Percentiles rank a stretch among this genome's conserved stretches.
Evolutionary conservation across 2,329 filamentous ascomycete genomes (phyloP).

Genomic region (Fusarium lateritium): DNA sequence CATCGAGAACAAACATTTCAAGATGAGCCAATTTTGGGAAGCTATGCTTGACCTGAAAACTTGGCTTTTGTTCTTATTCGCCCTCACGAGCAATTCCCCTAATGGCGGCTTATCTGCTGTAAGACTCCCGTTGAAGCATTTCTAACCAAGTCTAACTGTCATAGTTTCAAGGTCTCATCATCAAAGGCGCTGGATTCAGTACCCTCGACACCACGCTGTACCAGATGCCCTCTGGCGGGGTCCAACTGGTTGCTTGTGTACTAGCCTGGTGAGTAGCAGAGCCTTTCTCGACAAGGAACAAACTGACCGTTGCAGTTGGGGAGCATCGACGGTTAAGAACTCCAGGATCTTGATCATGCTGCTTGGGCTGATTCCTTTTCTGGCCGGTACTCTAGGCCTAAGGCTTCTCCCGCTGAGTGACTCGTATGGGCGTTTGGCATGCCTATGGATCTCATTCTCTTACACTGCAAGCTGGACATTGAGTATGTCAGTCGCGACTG

Average conservation of each 20-base stretch:
- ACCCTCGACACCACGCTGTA: constrained; percentile 33
- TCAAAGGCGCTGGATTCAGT: constrained; percentile 42
- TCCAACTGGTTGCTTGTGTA: constrained; percentile 31
- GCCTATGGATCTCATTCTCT: constrained; percentile 49
- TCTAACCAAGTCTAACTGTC: constrained; percentile 19
- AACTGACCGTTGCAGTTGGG: constrained; percentile 21
- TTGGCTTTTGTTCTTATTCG: constrained; percentile 70
- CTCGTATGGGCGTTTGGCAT: constrained; percentile 43
- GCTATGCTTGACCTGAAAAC: constrained; percentile 69
- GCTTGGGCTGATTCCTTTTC: constrained; percentile 17
- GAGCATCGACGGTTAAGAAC: constrained; percentile 13
- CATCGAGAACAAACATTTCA: constrained; percentile 65
- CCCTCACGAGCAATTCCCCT: constrained; percentile 66
- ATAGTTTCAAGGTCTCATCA: constrained; percentile 46
- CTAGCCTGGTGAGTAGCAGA: constrained; percentile 33
- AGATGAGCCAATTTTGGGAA: constrained; percentile 63
- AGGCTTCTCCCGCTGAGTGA: constrained; percentile 25
- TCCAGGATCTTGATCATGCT: constrained; percentile 36
- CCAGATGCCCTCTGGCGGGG: constrained; percentile 41
- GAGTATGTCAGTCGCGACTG: constrained; percentile 46
- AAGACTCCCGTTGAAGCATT: background rate
- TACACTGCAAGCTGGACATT: constrained; percentile 49
- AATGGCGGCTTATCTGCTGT: constrained; percentile 62
- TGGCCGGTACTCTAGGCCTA: constrained; percentile 30
- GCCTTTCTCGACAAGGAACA: accelerated